Percentiles rank a stretch among this genome's conserved stretches.
These are phyloP conservation scores for Vickermania ingenoplastis DNA, from an alignment of 208 protist genomes.

Conservation along the genomic window DNA sequence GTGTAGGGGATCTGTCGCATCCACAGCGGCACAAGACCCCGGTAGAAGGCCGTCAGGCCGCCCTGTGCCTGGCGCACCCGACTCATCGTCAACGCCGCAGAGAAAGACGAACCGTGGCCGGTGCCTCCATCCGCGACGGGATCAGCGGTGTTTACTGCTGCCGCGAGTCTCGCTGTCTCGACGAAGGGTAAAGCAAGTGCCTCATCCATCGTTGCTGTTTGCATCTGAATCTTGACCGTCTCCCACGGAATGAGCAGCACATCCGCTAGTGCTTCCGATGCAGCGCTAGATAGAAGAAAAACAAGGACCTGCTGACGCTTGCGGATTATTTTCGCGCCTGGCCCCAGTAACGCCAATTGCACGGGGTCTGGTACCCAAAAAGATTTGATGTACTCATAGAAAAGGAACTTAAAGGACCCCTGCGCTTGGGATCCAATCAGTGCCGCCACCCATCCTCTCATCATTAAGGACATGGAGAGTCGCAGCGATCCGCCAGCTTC, in stretches of 20 bases:
- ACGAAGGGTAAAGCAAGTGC: too few relatives aligned
- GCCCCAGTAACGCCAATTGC: neutral
- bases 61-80: constrained; percentile 12
- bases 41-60: constrained; percentile 71
- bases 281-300: constrained; percentile 40
- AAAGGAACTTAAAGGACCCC: constrained; percentile 55
- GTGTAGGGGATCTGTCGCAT: constrained; percentile 92
- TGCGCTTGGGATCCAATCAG: constrained; percentile 50
- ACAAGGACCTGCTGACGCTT: constrained; percentile 12
- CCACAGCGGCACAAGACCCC: constrained; percentile 84
- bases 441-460: constrained; percentile 54
- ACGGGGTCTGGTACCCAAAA: constrained; percentile 9
- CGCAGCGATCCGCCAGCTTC: constrained; percentile 18
- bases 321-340: neutral
- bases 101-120: neutral
- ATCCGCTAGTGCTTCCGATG: constrained; percentile 66
- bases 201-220: constrained; percentile 21
- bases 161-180: too few relatives aligned
- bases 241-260: constrained; percentile 62
- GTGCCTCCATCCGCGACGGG: neutral
- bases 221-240: constrained; percentile 69
- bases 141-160: neutral
- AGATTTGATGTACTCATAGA: constrained; percentile 79
- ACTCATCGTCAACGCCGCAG: neutral
- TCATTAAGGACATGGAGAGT: constrained; percentile 26